phyloP scores from a whole-genome alignment of 139 green algal genomes.

The Coelastrella sp. region DNA sequence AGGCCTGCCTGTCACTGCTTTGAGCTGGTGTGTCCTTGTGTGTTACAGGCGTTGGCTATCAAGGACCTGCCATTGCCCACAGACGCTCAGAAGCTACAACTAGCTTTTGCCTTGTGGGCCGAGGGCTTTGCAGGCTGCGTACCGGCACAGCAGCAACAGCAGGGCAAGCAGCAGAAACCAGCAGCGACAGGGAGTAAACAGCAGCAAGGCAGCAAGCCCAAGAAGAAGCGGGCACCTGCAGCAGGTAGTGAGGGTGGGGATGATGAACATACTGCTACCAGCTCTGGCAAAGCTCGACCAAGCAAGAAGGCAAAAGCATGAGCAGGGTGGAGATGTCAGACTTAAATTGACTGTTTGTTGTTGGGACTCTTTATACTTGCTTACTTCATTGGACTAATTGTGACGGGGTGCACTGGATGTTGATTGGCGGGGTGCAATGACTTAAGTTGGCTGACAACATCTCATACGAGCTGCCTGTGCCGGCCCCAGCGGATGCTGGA shows the following conservation, averaged over 20 bases:
- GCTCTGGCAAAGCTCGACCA: background rate
- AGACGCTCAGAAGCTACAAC: slow-evolving; percentile 36
- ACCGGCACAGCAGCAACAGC: background rate
- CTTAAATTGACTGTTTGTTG: no score
- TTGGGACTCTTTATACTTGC: no score
- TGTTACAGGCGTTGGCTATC: slow-evolving; percentile 36
- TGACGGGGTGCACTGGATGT: no score
- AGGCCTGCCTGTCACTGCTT: no score
- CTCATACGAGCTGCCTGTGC: no score
- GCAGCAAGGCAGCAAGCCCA: background rate
- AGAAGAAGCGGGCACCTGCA: background rate
- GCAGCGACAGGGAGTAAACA: background rate
- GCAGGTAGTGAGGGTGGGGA: background rate
- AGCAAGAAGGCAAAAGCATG: slow-evolving; percentile 10
- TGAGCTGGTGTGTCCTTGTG: background rate
- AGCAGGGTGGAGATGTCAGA: no score
- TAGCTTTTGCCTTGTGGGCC: slow-evolving; percentile 50
- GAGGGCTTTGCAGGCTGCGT: slow-evolving; percentile 33
- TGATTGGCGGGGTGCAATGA: no score
- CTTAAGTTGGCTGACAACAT: no score
- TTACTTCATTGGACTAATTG: no score
- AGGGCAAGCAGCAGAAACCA: background rate
- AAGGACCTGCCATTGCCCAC: slow-evolving; percentile 28
- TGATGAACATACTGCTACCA: slow-evolving; percentile 1
- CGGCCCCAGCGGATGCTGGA: no score